Conservation (phyloP, 2,329 filamentous ascomycete species). For the Sclerotinia borealis region DNA sequence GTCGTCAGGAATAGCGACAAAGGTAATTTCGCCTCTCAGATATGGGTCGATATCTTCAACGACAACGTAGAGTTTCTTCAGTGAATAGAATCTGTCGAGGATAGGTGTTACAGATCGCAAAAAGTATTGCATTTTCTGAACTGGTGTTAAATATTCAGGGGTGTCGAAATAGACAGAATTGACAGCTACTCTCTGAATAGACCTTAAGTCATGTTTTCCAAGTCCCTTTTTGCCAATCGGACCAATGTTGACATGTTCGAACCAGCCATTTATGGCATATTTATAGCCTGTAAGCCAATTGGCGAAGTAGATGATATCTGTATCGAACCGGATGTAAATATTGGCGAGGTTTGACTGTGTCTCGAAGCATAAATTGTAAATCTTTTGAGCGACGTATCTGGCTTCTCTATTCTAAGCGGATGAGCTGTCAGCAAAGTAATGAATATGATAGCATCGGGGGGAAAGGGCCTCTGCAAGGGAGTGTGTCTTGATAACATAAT, state of each 20-base stretch:
- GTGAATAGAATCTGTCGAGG: background rate
- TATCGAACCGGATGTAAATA: constrained; percentile 3
- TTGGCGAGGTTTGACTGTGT: background rate
- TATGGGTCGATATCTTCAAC: constrained; percentile 3
- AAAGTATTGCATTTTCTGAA: background rate
- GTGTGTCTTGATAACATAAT: background rate
- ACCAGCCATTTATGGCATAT: background rate
- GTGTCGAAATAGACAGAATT: background rate
- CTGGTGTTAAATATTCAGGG: background rate
- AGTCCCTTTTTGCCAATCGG: background rate
- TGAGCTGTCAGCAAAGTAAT: background rate
- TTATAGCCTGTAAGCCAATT: background rate
- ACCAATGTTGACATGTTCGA: background rate
- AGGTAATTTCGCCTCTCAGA: background rate
- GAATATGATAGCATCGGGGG: background rate
- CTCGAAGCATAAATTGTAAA: background rate
- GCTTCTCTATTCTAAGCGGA: background rate
- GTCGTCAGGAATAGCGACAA: background rate
- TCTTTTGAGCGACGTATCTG: background rate
- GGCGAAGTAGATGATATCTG: background rate
- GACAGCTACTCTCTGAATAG: background rate
- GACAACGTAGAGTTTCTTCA: background rate
- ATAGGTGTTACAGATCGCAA: background rate
- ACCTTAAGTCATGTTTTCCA: background rate
- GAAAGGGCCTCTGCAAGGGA: background rate